phyloP scores from a whole-genome alignment of 805 yeast species.

The Wickerhamomyces queroliae region DNA sequence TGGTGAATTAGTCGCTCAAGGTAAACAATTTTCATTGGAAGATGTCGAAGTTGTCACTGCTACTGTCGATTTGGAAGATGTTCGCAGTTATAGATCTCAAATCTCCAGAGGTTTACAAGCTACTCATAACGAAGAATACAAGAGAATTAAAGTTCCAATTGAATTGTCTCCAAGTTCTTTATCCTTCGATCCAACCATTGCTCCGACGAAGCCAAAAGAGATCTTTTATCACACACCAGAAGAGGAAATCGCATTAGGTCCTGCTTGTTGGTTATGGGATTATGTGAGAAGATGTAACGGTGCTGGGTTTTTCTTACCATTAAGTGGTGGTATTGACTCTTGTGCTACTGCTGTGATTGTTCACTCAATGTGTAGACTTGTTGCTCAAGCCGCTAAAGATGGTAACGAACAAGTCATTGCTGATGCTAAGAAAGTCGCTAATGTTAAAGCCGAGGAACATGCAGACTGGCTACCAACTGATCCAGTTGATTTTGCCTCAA shows the following conservation, averaged over 20 bases:
- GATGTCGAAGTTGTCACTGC: conserved; percentile 97
- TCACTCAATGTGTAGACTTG: conserved; percentile 88
- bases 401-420: conserved; percentile 71
- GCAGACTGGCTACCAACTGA: conserved; percentile 60
- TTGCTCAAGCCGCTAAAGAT: conserved; percentile 57
- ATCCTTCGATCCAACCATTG: conserved; percentile 54
- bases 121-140: conserved; percentile 24
- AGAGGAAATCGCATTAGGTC: conserved; percentile 96
- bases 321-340: conserved; percentile 96
- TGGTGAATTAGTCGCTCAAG: conserved; percentile 90
- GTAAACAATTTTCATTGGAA: conserved; percentile 77
- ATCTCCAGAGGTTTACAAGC: conserved; percentile 46
- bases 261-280: conserved; percentile 99
- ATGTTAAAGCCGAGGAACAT: conserved; percentile 33
- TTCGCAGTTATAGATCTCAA: conserved; percentile 71
- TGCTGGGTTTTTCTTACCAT: conserved; percentile 88
- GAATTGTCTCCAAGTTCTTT: conserved; percentile 58
- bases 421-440: conserved; percentile 70
- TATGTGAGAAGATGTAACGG: conserved; percentile 86
- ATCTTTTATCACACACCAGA: conserved; percentile 76
- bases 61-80: conserved; percentile 89
- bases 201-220: conserved; percentile 47
- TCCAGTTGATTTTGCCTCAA: conserved; percentile 70
- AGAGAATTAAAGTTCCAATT: conserved; percentile 55
- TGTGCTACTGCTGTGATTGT: conserved; percentile 97